Percentiles rank a stretch among this genome's conserved stretches.
Conservation (phyloP, 2,329 filamentous ascomycete species). For the Clarireedia hainanense region DNA sequence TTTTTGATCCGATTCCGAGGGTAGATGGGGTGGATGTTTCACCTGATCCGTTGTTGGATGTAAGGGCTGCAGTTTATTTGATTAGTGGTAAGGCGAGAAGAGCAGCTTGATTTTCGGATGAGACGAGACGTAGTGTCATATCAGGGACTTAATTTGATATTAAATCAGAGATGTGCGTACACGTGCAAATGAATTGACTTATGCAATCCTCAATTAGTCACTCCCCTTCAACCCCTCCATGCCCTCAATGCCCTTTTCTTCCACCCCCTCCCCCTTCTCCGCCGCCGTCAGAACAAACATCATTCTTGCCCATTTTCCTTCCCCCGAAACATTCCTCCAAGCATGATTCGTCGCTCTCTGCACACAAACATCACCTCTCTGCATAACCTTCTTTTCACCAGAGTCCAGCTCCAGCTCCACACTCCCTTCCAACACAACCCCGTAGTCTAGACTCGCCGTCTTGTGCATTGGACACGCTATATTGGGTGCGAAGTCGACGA, state of each 20-base stretch:
- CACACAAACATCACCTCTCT: slow-evolving; percentile 35
- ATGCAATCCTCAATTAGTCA: too few relatives aligned
- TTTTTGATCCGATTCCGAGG: slow-evolving; percentile 51
- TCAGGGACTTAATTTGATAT: too few relatives aligned
- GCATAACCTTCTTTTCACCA: slow-evolving; percentile 33
- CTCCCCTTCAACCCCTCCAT: background rate
- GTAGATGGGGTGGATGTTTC: slow-evolving; percentile 44
- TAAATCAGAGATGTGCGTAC: too few relatives aligned
- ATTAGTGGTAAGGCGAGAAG: slow-evolving; percentile 46
- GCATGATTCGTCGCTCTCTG: slow-evolving; percentile 39
- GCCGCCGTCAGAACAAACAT: slow-evolving; percentile 20
- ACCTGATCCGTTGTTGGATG: slow-evolving; percentile 47
- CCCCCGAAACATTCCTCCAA: slow-evolving; percentile 30
- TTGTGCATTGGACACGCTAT: slow-evolving; percentile 34
- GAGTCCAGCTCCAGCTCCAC: slow-evolving; percentile 35
- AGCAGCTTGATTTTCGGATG: background rate
- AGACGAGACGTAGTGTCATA: background rate
- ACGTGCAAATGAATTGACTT: too few relatives aligned
- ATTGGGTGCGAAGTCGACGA: slow-evolving; percentile 21
- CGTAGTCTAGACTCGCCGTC: slow-evolving; percentile 36
- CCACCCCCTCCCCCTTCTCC: slow-evolving; percentile 11
- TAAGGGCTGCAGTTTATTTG: slow-evolving; percentile 48
- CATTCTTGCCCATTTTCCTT: slow-evolving; percentile 21
- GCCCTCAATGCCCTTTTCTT: slow-evolving; percentile 11
- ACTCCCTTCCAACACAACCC: slow-evolving; percentile 33